These are phyloP conservation scores for Herpetomonas tarakana DNA, from an alignment of 208 protist genomes.

Conservation along the genomic window DNA sequence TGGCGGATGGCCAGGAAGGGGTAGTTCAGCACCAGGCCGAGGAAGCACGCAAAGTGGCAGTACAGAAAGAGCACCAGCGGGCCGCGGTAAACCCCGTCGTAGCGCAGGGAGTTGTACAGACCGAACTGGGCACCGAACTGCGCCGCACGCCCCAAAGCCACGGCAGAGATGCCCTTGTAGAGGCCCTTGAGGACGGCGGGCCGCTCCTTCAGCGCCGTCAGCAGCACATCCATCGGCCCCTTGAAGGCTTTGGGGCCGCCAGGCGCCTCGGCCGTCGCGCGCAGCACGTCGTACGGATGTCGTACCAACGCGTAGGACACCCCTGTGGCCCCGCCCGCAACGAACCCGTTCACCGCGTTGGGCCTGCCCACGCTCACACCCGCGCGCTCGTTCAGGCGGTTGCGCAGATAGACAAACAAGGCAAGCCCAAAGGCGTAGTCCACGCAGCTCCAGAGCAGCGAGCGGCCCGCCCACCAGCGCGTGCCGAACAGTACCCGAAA, in stretches of 20 bases:
- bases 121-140: slow-evolving; percentile 70
- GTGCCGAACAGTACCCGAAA: slow-evolving; percentile 65
- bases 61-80: slow-evolving; percentile 65
- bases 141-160: slow-evolving; percentile 21
- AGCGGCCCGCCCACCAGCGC: slow-evolving; percentile 61
- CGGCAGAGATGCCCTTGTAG: slow-evolving; percentile 49
- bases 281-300: slow-evolving; percentile 80
- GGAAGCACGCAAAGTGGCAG: slow-evolving; percentile 55
- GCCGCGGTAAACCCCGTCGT: slow-evolving; percentile 69
- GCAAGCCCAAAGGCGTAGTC: slow-evolving; percentile 47
- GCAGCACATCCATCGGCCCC: slow-evolving; percentile 57
- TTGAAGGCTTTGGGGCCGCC: slow-evolving; percentile 36
- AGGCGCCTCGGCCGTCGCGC: slow-evolving; percentile 52
- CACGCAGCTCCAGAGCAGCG: slow-evolving; percentile 21
- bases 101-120: slow-evolving; percentile 69
- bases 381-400: slow-evolving; percentile 4
- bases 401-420: slow-evolving; percentile 36
- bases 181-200: slow-evolving; percentile 49
- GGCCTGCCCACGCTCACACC: background rate
- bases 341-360: slow-evolving; percentile 28
- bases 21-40: slow-evolving; percentile 55
- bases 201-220: slow-evolving; percentile 47
- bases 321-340: slow-evolving; percentile 54
- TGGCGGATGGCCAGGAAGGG: slow-evolving; percentile 62
- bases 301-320: slow-evolving; percentile 36